Conservation (phyloP, 164 flowering plant genomes). For the Aristolochia californica region DNA sequence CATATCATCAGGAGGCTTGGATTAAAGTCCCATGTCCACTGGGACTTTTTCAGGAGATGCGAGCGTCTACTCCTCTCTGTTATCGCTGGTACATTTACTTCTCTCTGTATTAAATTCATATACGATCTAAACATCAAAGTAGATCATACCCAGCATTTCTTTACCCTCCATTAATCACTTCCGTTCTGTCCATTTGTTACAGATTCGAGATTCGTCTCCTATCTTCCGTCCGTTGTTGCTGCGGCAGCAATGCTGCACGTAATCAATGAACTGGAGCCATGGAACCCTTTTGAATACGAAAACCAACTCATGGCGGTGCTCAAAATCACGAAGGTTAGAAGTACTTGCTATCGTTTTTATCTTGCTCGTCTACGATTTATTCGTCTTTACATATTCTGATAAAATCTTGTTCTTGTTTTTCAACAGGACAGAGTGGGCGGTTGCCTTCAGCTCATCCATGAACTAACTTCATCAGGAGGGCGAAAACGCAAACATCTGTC, state of each 20-base stretch:
- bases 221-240: constrained; percentile 55
- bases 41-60: constrained; percentile 49
- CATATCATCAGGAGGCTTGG: constrained; percentile 52
- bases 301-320: constrained; percentile 55
- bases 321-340: constrained; percentile 46
- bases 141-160: neutral
- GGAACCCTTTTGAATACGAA: constrained; percentile 35
- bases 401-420: neutral
- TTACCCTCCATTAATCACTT: neutral
- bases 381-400: neutral
- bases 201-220: constrained; percentile 32
- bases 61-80: constrained; percentile 40
- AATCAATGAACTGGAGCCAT: constrained; percentile 47
- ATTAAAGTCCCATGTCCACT: constrained; percentile 30
- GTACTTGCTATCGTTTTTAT: neutral
- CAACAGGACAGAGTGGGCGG: constrained; percentile 50
- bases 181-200: neutral
- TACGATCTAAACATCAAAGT: neutral
- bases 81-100: constrained; percentile 38
- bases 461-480: constrained; percentile 16
- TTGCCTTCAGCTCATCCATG: constrained; percentile 44
- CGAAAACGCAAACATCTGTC: constrained; percentile 43
- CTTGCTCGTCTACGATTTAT: neutral
- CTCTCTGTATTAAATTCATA: neutral
- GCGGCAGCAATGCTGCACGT: constrained; percentile 64